Conservation (phyloP, 192 early-diverging fungal species). For the Kickxella alabastrina region DNA sequence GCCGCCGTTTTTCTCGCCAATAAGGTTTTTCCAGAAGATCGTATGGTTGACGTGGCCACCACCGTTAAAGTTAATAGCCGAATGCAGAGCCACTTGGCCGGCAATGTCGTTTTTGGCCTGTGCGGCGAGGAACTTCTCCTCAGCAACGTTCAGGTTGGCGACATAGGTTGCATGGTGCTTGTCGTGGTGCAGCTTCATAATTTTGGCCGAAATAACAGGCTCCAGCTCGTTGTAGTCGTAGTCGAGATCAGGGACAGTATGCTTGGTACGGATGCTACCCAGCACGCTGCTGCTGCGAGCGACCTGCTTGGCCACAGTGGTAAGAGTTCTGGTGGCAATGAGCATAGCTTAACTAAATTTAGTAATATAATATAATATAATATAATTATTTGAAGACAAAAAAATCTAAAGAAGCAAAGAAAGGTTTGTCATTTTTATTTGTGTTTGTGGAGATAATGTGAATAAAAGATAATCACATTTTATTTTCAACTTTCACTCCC, state of each 20-base stretch:
- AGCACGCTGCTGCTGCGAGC: background rate
- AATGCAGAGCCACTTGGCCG: slow-evolving; percentile 73
- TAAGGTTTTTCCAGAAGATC: slow-evolving; percentile 94
- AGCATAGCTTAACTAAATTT: background rate
- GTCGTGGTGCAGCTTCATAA: slow-evolving; percentile 89
- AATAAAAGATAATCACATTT: too few relatives aligned
- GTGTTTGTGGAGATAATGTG: too few relatives aligned
- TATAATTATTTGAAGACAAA: background rate
- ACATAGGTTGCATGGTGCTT: slow-evolving; percentile 97
- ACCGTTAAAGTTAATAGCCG: slow-evolving; percentile 86
- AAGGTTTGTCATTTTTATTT: too few relatives aligned
- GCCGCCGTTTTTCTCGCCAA: slow-evolving; percentile 73
- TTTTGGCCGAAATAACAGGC: slow-evolving; percentile 88
- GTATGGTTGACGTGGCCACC: slow-evolving; percentile 89
- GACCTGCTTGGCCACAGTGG: slow-evolving; percentile 6
- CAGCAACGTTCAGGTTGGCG: slow-evolving; percentile 80
- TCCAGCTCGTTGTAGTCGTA: slow-evolving; percentile 87
- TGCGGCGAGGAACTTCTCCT: slow-evolving; percentile 81
- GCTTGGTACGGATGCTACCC: slow-evolving; percentile 53
- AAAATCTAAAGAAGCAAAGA: background rate
- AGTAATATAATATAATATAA: background rate
- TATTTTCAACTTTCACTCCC: too few relatives aligned
- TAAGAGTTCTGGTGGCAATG: slow-evolving; percentile 12
- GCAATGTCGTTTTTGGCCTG: slow-evolving; percentile 65
- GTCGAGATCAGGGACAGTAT: slow-evolving; percentile 83